Evolutionary conservation across 805 yeast genomes (phyloP), one percentile per base, ranked within the genome.

Genomic region (Cyberlindnera euphorbiiphila): DNA sequence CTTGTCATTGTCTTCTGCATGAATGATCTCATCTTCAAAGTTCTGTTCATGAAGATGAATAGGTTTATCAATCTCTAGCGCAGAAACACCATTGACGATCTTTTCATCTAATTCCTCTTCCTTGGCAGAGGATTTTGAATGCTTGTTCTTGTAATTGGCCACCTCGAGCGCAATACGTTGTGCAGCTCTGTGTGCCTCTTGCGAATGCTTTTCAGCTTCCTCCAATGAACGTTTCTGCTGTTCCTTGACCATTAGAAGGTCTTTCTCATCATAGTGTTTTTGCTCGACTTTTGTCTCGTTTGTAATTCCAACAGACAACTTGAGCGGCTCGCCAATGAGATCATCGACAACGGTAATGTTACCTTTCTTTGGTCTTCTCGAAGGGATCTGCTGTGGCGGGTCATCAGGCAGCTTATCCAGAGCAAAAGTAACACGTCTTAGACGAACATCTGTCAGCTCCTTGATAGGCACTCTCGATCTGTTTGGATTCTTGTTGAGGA

Each of bases 351-450:
- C 69, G 9, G 74, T 68, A 16, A 81, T 88, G 53, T 86, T 82
- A 7, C 97, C 96, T 49, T 72, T 71, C 47, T 81, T 69, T 6
- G 97, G 96, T 42, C 71, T 72, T 53, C 95, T 66, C 2, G 95
- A 83, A 2, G 97, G 97, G 43, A 89, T 84, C 56, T 88, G 96
- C 54, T 89, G 97, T 1, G 96, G 95, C 2, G 97, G 97, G 59
- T 89, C 96, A 44, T 68, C 69, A 0, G 69, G 70, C 43, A 87
- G 73, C 36, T 81, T 76, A 34, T 84, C 84, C 5, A 86, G 69
- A 0, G 93, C 87, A 60, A 89, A 89, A 0, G 78, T 72, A 5
- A 87, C 95, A 43, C 89, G 66, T 46, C 74, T 71, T 56, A 85
- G 62, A 15, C 54, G 56, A 1, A 66, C 46, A 6, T 54, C 54